Evolutionary conservation across 164 flowering plant species (phyloP), one percentile per base, ranked within the genome.

Genomic region (Santalum album): DNA sequence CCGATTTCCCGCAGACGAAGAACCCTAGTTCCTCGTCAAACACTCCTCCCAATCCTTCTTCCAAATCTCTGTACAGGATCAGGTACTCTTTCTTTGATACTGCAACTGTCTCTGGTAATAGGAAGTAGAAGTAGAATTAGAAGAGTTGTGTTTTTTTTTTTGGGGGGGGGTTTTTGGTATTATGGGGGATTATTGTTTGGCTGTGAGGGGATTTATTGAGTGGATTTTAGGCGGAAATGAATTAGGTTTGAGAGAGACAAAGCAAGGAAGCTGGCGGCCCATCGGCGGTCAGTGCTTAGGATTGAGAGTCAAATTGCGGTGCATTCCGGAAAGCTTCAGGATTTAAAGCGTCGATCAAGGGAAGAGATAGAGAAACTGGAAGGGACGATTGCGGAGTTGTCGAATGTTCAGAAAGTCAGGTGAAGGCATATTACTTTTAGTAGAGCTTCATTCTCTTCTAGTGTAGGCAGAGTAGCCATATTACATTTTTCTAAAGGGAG

Each of bases 191-290:
- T n/a, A n/a, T n/a, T 17, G 26, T 25, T 20, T 45, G 26, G 19
- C 42, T 47, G 20, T 39, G 2, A 12, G 12, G 2, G 2, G 3
- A n/a, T n/a, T n/a, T n/a, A n/a, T n/a, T n/a, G n/a, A n/a, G n/a
- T n/a, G n/a, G n/a, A n/a, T 10, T 45, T 34, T 24, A 34, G 21
- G 26, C 12, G 12, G 2, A 3, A 7, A 17, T 10, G 39, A 24
- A 22, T 48, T 18, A 81, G 78, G 72, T 89, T 72, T 60, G 85
- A 81, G 75, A 86, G 62, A 50, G 88, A 90, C 15, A 80, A 62
- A 49, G 73, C 66, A 18, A 72, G 68, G 61, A 82, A 73, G 61
- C 35, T 55, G 0, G 77, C 81, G 26, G 83, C 83, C 0, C 73
- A 78, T 55, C 64, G 72, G 21, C 72, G 97, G 52, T 81, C 72